Conservation (phyloP, 1,284 basidiomycete genomes). For the Bjerkandera adusta region DNA sequence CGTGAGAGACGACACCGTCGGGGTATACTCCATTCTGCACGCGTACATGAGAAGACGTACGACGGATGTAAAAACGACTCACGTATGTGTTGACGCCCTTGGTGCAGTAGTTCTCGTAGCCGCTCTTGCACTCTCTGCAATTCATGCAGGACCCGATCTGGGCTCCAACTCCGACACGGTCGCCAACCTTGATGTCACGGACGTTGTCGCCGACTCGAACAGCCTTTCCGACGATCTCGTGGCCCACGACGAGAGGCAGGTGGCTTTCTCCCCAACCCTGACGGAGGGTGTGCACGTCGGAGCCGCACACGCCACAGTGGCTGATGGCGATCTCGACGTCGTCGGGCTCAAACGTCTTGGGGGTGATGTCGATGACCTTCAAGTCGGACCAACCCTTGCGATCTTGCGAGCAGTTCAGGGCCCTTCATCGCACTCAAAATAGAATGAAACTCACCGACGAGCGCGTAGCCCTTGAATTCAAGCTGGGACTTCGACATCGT, state of each 20-base stretch:
- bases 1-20: slow-evolving; percentile 52
- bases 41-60: too few relatives aligned
- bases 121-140: slow-evolving; percentile 51
- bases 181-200: slow-evolving; percentile 55
- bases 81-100: slow-evolving; percentile 33
- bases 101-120: slow-evolving; percentile 54
- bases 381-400: slow-evolving; percentile 39
- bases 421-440: not conserved
- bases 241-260: slow-evolving; percentile 43
- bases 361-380: slow-evolving; percentile 35
- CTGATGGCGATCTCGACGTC: slow-evolving; percentile 38
- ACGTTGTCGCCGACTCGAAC: slow-evolving; percentile 55
- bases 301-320: slow-evolving; percentile 42
- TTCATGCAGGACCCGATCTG: slow-evolving; percentile 51
- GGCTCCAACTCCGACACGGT: slow-evolving; percentile 67
- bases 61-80: too few relatives aligned
- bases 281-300: slow-evolving; percentile 48
- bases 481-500: slow-evolving; percentile 15
- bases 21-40: slow-evolving; percentile 47
- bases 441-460: slow-evolving; percentile 13
- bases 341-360: slow-evolving; percentile 32
- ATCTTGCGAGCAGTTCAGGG: slow-evolving; percentile 9
- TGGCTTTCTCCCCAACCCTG: slow-evolving; percentile 47
- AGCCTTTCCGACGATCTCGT: slow-evolving; percentile 63
- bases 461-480: slow-evolving; percentile 25